phyloP scores from a whole-genome alignment of 495 filamentous ascomycete species.

The Neurospora sp. region DNA sequence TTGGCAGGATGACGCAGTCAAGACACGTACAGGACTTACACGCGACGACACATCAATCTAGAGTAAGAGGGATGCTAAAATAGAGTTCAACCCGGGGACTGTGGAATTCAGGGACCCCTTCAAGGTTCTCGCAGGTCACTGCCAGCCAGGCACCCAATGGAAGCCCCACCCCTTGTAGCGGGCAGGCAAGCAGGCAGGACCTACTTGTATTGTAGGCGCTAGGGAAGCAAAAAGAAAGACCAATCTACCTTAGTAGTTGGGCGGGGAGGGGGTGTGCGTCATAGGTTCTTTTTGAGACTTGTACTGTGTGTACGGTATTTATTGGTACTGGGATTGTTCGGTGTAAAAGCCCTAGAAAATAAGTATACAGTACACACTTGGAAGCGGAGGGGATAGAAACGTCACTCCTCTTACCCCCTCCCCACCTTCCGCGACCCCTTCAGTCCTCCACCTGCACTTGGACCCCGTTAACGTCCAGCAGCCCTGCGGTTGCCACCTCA shows the following conservation, averaged over 20 bases:
- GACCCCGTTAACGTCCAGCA: background rate
- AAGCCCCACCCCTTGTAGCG: background rate
- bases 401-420: background rate
- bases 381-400: slow-evolving; percentile 2
- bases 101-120: background rate
- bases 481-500: background rate
- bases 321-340: background rate
- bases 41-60: background rate
- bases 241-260: background rate
- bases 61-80: background rate
- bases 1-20: background rate
- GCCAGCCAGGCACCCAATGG: background rate
- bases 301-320: background rate
- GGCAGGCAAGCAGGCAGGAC: background rate
- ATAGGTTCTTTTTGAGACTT: background rate
- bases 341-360: background rate
- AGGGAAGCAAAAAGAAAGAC: background rate
- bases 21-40: background rate
- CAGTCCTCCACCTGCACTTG: background rate
- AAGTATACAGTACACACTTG: slow-evolving; percentile 1
- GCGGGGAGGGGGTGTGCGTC: background rate
- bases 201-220: background rate
- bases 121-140: background rate
- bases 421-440: background rate
- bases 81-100: background rate